Evolutionary conservation across 805 yeast species (phyloP).

Genomic region (Lachancea nothofagi): DNA sequence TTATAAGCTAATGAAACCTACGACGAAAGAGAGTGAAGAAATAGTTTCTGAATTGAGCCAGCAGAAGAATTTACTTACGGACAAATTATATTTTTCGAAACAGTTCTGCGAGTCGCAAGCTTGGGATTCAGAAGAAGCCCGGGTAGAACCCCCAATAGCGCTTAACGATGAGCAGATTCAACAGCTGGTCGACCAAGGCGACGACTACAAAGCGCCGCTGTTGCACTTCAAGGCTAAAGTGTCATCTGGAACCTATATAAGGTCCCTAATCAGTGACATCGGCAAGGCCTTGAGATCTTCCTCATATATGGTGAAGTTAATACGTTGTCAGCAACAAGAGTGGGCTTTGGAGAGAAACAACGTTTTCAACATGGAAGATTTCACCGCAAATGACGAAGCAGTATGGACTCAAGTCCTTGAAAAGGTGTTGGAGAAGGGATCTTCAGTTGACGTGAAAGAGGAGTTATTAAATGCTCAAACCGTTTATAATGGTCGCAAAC

Average conservation of each 20-base stretch:
- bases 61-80: conserved; percentile 54
- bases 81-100: conserved; percentile 53
- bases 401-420: conserved; percentile 67
- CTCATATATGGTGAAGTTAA: conserved; percentile 82
- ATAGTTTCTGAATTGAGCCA: conserved; percentile 27
- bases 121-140: conserved; percentile 36
- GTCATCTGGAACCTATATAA: conserved; percentile 91
- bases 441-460: conserved; percentile 36
- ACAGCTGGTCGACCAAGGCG: conserved; percentile 31
- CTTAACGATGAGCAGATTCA: conserved; percentile 34
- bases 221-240: conserved; percentile 73
- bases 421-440: conserved; percentile 46
- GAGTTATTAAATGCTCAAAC: conserved; percentile 34
- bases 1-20: conserved; percentile 42
- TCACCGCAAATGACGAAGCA: conserved; percentile 51
- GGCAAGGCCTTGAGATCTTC: conserved; percentile 76
- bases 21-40: conserved; percentile 22
- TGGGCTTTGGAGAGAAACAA: conserved; percentile 71
- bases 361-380: conserved; percentile 63
- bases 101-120: conserved; percentile 46
- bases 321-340: conserved; percentile 70
- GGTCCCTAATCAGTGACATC: conserved; percentile 83
- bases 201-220: conserved; percentile 52
- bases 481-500: conserved; percentile 12
- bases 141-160: conserved; percentile 36